Base-by-base conservation (phyloP, 2,329 filamentous ascomycete genomes). In the Zasmidium citrigriseum region DNA sequence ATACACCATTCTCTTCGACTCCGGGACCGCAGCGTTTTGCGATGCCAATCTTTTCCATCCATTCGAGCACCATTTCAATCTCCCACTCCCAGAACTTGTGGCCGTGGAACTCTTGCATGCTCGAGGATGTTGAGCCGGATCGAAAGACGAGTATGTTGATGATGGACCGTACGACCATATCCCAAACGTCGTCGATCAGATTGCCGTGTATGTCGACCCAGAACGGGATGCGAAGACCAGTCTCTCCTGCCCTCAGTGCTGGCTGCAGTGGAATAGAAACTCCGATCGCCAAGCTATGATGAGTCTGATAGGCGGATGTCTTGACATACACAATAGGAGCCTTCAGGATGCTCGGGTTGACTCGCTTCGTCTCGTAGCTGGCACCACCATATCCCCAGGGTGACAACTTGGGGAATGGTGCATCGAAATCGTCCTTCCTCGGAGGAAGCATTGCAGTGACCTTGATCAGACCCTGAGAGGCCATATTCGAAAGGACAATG, bases 121-220 rank as follows among this genome's bases (percentile, higher is more conserved):
- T 82, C 11, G 75, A 69, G 0, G 82, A 74, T 1, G 78, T 80
- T 62, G 85, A 77, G 0, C 86, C 83, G 0, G 88, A 84, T 57
- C 87, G 80, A 18, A 84, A 86, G 1, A 87, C 85, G 29, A 89
- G 73, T 25, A 83, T 77, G 60, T 89, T 86, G 29, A 86, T 76
- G 1, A 90, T 79, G 4, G 86, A 82, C 3, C 83, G 81, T 3
- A 91, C 71, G 11, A 88, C 79, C 62, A 85, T 82, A 54, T 83
- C 80, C 88, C 89, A 92, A 55, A 86, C 81, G 0, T 77, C 73
- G n/a, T 71, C 72, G 59, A 90, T 81, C 0, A 83, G 67, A 4
- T 81, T 76, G 7, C 84, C 86, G 60, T 88, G 84, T 59, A 92
- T 86, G 70, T 89, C 87, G 53, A 85, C 83, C 89, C 89, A 93